These are phyloP conservation scores for Cladophialophora psammophila DNA, from an alignment of 2,329 filamentous ascomycete genomes.

Conservation along the genomic window DNA sequence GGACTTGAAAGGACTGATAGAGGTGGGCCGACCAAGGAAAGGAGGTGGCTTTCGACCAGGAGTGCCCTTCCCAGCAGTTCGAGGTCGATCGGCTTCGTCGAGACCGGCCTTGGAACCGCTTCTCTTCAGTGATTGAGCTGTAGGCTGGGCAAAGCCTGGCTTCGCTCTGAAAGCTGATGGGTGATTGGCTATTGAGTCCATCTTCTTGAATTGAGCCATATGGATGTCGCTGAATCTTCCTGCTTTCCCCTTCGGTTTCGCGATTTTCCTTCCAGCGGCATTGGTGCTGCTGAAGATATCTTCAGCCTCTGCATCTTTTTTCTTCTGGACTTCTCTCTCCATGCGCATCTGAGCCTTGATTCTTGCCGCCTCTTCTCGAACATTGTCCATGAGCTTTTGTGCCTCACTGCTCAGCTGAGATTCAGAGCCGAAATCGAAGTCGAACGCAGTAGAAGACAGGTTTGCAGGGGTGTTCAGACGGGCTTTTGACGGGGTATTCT, in stretches of 20 bases:
- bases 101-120: slow-evolving; percentile 69
- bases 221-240: slow-evolving; percentile 85
- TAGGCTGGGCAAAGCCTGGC: slow-evolving; percentile 52
- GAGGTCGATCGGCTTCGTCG: slow-evolving; percentile 61
- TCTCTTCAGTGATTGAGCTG: slow-evolving; percentile 57
- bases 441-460: slow-evolving; percentile 50
- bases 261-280: slow-evolving; percentile 71
- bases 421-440: slow-evolving; percentile 55
- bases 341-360: slow-evolving; percentile 74
- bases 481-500: slow-evolving; percentile 50
- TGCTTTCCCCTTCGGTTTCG: slow-evolving; percentile 77
- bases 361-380: slow-evolving; percentile 73
- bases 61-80: slow-evolving; percentile 48
- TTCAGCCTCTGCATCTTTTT: slow-evolving; percentile 57
- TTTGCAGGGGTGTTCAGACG: slow-evolving; percentile 39
- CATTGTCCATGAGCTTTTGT: slow-evolving; percentile 67
- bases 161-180: slow-evolving; percentile 72
- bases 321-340: slow-evolving; percentile 64
- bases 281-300: slow-evolving; percentile 44
- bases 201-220: slow-evolving; percentile 90
- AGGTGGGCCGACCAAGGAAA: slow-evolving; percentile 42
- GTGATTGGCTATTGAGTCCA: slow-evolving; percentile 93
- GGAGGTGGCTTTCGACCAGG: slow-evolving; percentile 45
- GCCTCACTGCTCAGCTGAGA: slow-evolving; percentile 58
- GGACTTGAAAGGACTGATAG: slow-evolving; percentile 44